Evolutionary conservation across 352 stramenopile genomes (phyloP).

Genomic region (Globisporangium apiculatum): DNA sequence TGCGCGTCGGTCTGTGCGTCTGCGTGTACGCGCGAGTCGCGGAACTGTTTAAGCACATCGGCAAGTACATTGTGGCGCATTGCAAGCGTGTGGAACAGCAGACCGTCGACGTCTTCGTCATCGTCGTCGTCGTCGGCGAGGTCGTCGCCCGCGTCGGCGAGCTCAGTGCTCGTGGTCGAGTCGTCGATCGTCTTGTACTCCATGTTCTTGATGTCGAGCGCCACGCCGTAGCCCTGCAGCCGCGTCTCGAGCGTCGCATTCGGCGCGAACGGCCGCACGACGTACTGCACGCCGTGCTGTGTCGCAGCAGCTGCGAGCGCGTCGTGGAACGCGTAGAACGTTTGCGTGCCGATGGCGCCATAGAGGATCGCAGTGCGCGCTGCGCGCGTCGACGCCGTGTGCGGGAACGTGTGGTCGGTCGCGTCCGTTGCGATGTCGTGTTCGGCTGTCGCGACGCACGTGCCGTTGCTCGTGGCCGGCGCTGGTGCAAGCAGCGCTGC

Average conservation of each 20-base stretch:
- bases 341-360: conserved; percentile 56
- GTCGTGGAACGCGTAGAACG: conserved; percentile 68
- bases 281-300: conserved; percentile 63
- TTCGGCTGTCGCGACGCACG: conserved; percentile 51
- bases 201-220: conserved; percentile 96
- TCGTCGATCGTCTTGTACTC: conserved; percentile 96
- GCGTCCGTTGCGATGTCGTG: conserved; percentile 56
- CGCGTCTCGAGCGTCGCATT: conserved; percentile 65
- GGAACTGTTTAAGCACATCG: conserved; percentile 43
- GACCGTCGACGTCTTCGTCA: conserved; percentile 25
- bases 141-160: conserved; percentile 18
- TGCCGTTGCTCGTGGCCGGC: conserved; percentile 17
- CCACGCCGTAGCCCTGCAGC: conserved; percentile 89
- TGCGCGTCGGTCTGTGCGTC: conserved; percentile 15
- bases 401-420: conserved; percentile 70
- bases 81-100: conserved; percentile 56
- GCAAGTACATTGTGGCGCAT: conserved; percentile 34
- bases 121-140: conserved; percentile 16
- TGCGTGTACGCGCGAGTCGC: conserved; percentile 42
- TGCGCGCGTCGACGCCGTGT: conserved; percentile 17
- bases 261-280: conserved; percentile 72
- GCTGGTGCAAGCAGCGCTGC: conserved; percentile 13
- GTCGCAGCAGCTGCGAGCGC: conserved; percentile 52
- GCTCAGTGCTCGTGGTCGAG: conserved; percentile 47
- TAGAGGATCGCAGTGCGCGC: conserved; percentile 73